Percentiles rank a stretch among this genome's conserved stretches.
Conservation (phyloP, 345 rosid species). For the Hevea brasiliensis region DNA sequence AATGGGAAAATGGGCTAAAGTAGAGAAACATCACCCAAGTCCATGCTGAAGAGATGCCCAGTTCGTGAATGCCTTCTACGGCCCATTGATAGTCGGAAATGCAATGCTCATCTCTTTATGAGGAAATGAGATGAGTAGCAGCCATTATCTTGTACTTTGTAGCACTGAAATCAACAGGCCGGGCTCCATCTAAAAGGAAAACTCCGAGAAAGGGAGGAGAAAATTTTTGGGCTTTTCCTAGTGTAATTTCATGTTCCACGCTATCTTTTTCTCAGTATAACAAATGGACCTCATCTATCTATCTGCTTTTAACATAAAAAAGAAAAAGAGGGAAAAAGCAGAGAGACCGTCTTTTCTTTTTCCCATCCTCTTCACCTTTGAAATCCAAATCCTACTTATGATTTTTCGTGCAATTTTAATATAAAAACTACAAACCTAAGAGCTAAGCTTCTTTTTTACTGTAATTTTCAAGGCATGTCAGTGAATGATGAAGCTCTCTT, state of each 20-base stretch:
- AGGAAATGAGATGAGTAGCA: neutral
- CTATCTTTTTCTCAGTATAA: constrained; percentile 16
- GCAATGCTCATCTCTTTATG: neutral
- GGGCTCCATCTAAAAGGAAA: constrained; percentile 24
- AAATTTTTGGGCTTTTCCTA: constrained; percentile 22
- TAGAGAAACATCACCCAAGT: neutral
- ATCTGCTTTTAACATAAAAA: constrained; percentile 30
- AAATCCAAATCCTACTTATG: constrained; percentile 40
- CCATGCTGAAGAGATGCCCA: neutral
- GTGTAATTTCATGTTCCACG: constrained; percentile 16
- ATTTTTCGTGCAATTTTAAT: constrained; percentile 47
- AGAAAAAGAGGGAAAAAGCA: constrained; percentile 13
- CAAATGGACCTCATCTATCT: constrained; percentile 15
- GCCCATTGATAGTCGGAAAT: neutral
- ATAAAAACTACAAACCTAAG: constrained; percentile 3
- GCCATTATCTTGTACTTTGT: neutral
- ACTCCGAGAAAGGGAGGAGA: constrained; percentile 7
- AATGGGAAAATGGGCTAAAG: constrained; percentile 1
- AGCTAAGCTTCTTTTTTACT: constrained; percentile 8
- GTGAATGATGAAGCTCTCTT: constrained; percentile 26
- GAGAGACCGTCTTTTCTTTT: constrained; percentile 32
- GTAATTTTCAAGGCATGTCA: constrained; percentile 48
- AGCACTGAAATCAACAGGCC: constrained; percentile 36
- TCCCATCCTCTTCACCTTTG: constrained; percentile 27
- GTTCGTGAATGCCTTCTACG: neutral